Conservation (phyloP, 257 asterid species). For the Gardenia jasminoides region DNA sequence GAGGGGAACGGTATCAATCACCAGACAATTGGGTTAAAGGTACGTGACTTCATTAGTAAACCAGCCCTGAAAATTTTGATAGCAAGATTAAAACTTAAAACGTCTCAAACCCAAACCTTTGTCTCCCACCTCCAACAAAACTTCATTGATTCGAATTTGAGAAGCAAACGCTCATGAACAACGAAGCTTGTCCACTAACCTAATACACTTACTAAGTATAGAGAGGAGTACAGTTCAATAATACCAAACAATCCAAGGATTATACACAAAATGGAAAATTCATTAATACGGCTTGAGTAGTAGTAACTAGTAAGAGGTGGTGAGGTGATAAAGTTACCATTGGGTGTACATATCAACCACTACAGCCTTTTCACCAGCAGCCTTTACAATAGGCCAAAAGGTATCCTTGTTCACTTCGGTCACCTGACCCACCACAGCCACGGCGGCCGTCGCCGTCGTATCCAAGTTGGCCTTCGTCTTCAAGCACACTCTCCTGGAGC, state of each 20-base stretch:
- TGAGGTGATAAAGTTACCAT: slow-evolving; percentile 49
- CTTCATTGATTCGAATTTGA: not conserved
- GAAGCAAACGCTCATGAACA: not conserved
- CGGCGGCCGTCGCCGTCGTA: slow-evolving; percentile 32
- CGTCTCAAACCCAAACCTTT: not conserved
- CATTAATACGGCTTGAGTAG: too few relatives aligned
- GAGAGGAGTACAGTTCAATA: too few relatives aligned
- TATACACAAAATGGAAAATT: not conserved
- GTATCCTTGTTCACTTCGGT: slow-evolving; percentile 64
- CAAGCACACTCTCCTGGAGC: slow-evolving; percentile 34
- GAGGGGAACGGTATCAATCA: not conserved
- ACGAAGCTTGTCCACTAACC: not conserved
- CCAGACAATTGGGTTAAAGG: not conserved
- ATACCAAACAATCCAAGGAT: not conserved
- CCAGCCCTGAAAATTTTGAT: not conserved
- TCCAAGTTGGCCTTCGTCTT: slow-evolving; percentile 55
- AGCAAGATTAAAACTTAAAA: not conserved
- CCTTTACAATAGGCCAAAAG: slow-evolving; percentile 78
- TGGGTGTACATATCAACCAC: slow-evolving; percentile 88
- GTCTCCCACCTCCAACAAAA: not conserved
- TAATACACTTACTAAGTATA: too few relatives aligned
- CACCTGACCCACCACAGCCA: slow-evolving; percentile 56
- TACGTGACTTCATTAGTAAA: not conserved
- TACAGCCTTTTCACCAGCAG: slow-evolving; percentile 71
- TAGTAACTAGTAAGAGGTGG: too few relatives aligned